Conservation (phyloP, 2,329 filamentous ascomycete genomes). For the Exophiala aquamarina region DNA sequence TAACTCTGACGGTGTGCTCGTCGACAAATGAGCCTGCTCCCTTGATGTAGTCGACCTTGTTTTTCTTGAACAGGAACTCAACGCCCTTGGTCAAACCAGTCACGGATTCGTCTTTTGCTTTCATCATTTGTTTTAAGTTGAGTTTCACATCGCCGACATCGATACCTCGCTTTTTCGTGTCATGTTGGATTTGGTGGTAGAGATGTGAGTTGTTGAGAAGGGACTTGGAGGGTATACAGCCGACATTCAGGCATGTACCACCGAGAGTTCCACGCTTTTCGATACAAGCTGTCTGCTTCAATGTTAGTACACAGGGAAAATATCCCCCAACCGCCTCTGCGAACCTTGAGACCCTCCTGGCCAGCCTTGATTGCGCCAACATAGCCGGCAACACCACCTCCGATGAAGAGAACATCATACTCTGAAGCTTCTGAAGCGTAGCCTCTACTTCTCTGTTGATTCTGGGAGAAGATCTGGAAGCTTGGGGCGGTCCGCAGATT, state of each 20-base stretch:
- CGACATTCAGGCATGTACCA: conserved; percentile 97
- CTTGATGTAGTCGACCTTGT: conserved; percentile 97
- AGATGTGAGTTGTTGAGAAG: conserved; percentile 99
- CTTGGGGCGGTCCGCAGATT: conserved; percentile 27
- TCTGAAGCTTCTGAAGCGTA: conserved; percentile 61
- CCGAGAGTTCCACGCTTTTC: conserved; percentile 95
- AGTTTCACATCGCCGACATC: conserved; percentile 97
- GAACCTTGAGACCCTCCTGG: conserved; percentile 92
- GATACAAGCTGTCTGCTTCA: conserved; percentile 80
- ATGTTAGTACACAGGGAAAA: conserved; percentile 10
- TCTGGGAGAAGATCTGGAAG: conserved; percentile 27
- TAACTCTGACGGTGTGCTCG: conserved; percentile 88
- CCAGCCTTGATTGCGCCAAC: conserved; percentile 99
- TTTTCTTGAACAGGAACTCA: conserved; percentile 99
- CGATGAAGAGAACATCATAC: conserved; percentile 96
- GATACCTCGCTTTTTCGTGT: conserved; percentile 95
- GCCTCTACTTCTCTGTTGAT: conserved; percentile 21
- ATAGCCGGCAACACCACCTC: conserved; percentile 96
- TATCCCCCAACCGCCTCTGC: conserved; percentile 23
- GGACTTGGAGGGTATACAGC: conserved; percentile 98
- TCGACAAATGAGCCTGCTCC: conserved; percentile 83
- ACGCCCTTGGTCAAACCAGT: conserved; percentile 90
- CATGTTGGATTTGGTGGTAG: conserved; percentile 95
- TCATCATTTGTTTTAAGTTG: conserved; percentile 95
- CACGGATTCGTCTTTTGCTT: conserved; percentile 94